phyloP scores from a whole-genome alignment of 345 rosid species.

The Theobroma cacao region DNA sequence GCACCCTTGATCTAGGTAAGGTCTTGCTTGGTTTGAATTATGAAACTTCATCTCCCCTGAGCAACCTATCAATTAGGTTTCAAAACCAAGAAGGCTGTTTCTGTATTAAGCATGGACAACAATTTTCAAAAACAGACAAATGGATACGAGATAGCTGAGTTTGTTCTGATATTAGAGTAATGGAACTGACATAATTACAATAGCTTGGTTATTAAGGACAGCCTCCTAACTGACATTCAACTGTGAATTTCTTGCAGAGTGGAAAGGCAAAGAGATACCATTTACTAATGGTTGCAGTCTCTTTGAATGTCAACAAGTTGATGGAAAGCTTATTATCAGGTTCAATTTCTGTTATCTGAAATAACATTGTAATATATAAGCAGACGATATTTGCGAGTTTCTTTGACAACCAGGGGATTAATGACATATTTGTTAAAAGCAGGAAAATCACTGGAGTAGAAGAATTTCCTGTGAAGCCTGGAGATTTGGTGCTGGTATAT shows the following conservation, averaged over 20 bases:
- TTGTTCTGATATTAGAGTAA: too few species aligned
- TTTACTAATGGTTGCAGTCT: neutral
- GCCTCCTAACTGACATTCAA: neutral
- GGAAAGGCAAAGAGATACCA: constrained; percentile 18
- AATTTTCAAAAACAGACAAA: neutral
- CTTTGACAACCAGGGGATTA: neutral
- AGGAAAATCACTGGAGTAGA: constrained; percentile 22
- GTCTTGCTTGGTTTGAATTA: neutral
- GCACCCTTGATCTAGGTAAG: neutral
- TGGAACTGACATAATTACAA: too few species aligned
- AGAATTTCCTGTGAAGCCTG: constrained; percentile 18
- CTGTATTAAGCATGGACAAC: neutral
- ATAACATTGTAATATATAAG: neutral
- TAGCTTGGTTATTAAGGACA: too few species aligned
- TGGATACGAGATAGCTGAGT: neutral
- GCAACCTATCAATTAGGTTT: neutral
- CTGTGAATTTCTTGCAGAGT: constrained; percentile 1
- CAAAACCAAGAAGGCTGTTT: neutral
- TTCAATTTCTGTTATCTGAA: neutral
- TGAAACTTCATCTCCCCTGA: neutral
- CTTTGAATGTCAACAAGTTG: constrained; percentile 15
- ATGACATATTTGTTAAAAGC: neutral
- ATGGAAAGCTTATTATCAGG: constrained; percentile 17
- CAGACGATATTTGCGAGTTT: neutral
- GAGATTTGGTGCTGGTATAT: constrained; percentile 20